A percentile compares a stretch with the other conserved stretches of the same genome.
Evolutionary conservation across 2,329 filamentous ascomycete genomes (phyloP).

Genomic region (Aspergillus udagawae): DNA sequence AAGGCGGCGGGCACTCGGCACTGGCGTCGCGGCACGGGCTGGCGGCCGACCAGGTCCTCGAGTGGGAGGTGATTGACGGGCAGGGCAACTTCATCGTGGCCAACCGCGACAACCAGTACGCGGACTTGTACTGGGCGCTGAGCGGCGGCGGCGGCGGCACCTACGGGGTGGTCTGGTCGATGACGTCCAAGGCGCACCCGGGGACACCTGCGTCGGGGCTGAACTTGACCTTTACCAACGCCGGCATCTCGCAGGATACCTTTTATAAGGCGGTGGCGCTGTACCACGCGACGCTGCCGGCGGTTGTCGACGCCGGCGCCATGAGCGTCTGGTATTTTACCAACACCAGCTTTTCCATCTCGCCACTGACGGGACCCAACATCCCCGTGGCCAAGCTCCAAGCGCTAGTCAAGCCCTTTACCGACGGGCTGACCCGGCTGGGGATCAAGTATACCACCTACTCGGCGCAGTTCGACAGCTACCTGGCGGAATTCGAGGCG

Average conservation of each 20-base stretch:
- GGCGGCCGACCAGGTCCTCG: conserved; percentile 56
- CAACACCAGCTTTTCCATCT: conserved; percentile 47
- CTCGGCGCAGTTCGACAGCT: conserved; percentile 28
- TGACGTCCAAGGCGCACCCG: conserved; percentile 52
- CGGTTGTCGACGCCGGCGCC: conserved; percentile 48
- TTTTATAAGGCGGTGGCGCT: conserved; percentile 51
- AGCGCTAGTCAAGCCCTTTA: conserved; percentile 46
- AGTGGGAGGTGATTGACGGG: conserved; percentile 54
- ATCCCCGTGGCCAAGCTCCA: conserved; percentile 43
- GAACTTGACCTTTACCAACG: conserved; percentile 40
- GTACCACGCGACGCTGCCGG: conserved; percentile 46
- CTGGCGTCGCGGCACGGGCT: conserved; percentile 56
- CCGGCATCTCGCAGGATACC: conserved; percentile 34
- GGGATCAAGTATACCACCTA: conserved; percentile 30
- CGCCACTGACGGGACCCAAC: conserved; percentile 47
- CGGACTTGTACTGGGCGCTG: conserved; percentile 61
- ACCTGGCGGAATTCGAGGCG: conserved; percentile 28
- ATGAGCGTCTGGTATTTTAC: conserved; percentile 51
- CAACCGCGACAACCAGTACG: conserved; percentile 41
- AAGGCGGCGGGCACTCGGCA: conserved; percentile 57
- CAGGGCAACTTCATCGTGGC: conserved; percentile 48
- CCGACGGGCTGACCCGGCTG: conserved; percentile 34
- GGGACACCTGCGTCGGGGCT: conserved; percentile 43
- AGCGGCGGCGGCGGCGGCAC: conserved; percentile 57
- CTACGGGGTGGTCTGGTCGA: conserved; percentile 54